Percentiles rank a stretch among this genome's conserved stretches.
Conservation (phyloP, 331 rosid species). For the Stylosanthes scabra region DNA sequence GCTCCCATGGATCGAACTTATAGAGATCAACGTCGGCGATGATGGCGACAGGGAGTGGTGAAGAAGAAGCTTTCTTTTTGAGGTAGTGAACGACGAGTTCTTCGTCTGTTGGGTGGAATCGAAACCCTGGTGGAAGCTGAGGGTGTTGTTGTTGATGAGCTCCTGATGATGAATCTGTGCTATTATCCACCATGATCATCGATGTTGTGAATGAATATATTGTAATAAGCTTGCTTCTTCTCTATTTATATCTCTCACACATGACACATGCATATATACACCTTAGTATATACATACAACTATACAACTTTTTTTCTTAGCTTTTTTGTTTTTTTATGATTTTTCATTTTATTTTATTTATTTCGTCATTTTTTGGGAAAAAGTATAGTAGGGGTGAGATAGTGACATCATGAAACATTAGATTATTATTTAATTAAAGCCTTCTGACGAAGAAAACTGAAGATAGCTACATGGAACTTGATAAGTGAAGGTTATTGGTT, state of each 20-base stretch:
- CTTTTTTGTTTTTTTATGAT: neutral
- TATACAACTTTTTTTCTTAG: neutral
- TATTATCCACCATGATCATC: conserved; percentile 55
- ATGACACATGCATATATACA: conserved; percentile 9
- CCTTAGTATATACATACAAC: neutral
- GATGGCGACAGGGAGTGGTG: conserved; percentile 78
- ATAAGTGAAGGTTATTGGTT: neutral
- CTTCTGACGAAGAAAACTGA: neutral
- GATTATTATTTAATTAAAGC: neutral
- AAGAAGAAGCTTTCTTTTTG: conserved; percentile 65
- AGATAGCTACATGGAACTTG: neutral
- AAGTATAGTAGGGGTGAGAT: conserved; percentile 23
- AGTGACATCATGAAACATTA: neutral
- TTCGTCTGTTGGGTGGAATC: conserved; percentile 96
- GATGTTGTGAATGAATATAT: too few species aligned
- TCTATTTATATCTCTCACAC: neutral
- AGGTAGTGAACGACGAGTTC: conserved; percentile 90
- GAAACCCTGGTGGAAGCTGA: conserved; percentile 86
- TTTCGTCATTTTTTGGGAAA: conserved; percentile 5
- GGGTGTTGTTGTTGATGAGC: conserved; percentile 58
- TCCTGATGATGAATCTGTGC: conserved; percentile 74
- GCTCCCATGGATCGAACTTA: conserved; percentile 94
- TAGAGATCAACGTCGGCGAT: conserved; percentile 82
- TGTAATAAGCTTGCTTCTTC: neutral
- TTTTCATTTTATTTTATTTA: neutral